Evolutionary conservation across 176 grass and related monocot species (phyloP).

Genomic region (Carex littledalei): DNA sequence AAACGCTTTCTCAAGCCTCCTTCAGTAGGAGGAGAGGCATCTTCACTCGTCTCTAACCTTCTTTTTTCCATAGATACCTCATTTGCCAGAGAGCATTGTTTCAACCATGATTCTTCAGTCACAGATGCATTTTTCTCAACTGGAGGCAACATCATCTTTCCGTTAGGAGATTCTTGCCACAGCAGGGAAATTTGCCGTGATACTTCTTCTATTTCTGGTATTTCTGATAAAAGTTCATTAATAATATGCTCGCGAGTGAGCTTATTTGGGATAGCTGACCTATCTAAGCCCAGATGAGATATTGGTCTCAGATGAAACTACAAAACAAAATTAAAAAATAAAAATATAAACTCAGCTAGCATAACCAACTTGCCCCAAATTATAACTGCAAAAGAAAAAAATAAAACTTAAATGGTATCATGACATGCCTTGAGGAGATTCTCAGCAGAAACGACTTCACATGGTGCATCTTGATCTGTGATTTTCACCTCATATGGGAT

Average conservation of each 20-base stretch:
- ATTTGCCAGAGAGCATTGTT: constrained; percentile 26
- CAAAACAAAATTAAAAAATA: constrained; percentile 26
- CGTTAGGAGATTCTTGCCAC: constrained; percentile 34
- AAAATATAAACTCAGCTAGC: constrained; percentile 13
- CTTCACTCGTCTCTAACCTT: constrained; percentile 33
- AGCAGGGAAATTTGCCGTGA: constrained; percentile 52
- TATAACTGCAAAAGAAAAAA: constrained; percentile 10
- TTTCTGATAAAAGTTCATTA: constrained; percentile 70
- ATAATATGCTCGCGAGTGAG: constrained; percentile 56
- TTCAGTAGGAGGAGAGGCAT: constrained; percentile 33
- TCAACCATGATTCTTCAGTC: constrained; percentile 80
- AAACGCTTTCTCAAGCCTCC: constrained; percentile 28
- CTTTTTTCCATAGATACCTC: constrained; percentile 26
- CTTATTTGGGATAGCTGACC: constrained; percentile 54
- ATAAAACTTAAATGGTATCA: background rate
- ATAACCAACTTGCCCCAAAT: constrained; percentile 6
- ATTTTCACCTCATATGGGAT: constrained; percentile 31
- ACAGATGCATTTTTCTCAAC: constrained; percentile 34
- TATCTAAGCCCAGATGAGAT: constrained; percentile 84
- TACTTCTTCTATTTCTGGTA: constrained; percentile 70
- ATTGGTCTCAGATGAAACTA: constrained; percentile 88
- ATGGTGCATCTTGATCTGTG: constrained; percentile 26
- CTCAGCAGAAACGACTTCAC: constrained; percentile 52
- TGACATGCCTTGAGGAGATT: constrained; percentile 80
- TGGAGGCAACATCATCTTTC: constrained; percentile 24